phyloP scores from a whole-genome alignment of 2,329 filamentous ascomycete genomes.

The Ophiostoma quercus region DNA sequence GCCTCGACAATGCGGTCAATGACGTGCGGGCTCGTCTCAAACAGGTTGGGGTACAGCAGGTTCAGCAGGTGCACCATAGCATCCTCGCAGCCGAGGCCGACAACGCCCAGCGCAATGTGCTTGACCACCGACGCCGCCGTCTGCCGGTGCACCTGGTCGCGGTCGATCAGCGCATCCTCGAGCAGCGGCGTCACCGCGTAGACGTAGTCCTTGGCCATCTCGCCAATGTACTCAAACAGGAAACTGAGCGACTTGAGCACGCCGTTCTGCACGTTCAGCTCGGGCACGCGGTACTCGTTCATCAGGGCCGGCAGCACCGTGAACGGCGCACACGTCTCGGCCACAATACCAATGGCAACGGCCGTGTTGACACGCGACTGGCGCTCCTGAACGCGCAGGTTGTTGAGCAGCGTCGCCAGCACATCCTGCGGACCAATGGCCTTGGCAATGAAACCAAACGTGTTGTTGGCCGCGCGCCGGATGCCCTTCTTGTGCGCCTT shows the following conservation, averaged over 20 bases:
- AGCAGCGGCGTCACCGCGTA: slow-evolving; percentile 94
- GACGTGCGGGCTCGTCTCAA: slow-evolving; percentile 96
- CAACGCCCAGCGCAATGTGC: slow-evolving; percentile 95
- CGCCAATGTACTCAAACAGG: slow-evolving; percentile 97
- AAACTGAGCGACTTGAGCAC: slow-evolving; percentile 96
- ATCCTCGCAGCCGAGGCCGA: slow-evolving; percentile 94
- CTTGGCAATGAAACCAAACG: slow-evolving; percentile 98
- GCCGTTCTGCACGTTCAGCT: slow-evolving; percentile 97
- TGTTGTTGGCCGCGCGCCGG: slow-evolving; percentile 96
- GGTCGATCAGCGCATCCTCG: slow-evolving; percentile 94
- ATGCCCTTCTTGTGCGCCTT: slow-evolving; percentile 99
- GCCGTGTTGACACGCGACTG: slow-evolving; percentile 98
- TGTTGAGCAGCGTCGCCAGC: slow-evolving; percentile 89
- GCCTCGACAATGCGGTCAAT: slow-evolving; percentile 97
- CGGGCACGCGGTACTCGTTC: slow-evolving; percentile 98
- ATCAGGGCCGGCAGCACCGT: slow-evolving; percentile 97
- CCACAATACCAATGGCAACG: slow-evolving; percentile 96
- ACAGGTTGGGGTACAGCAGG: slow-evolving; percentile 91
- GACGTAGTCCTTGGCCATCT: slow-evolving; percentile 99
- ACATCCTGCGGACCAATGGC: slow-evolving; percentile 98
- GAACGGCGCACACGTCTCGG: slow-evolving; percentile 96
- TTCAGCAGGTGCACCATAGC: slow-evolving; percentile 98
- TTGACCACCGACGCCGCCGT: slow-evolving; percentile 96
- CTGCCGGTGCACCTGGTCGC: slow-evolving; percentile 95
- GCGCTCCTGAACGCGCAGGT: slow-evolving; percentile 92